These are phyloP conservation scores for Rhizopus stolonifer DNA, from an alignment of 371 early-diverging fungal genomes.

Conservation along the genomic window DNA sequence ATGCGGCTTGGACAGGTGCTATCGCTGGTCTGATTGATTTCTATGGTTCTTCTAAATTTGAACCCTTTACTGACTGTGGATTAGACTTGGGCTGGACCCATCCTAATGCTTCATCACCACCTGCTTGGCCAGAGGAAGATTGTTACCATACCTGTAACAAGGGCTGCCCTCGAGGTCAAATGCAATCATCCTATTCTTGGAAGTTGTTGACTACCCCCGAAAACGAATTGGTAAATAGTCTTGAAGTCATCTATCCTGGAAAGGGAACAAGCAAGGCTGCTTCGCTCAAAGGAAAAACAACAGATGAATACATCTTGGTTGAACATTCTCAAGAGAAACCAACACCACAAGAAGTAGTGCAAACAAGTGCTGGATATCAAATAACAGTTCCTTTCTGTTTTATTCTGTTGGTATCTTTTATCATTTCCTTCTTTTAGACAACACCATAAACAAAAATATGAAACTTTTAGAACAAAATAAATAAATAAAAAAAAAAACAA, in stretches of 20 bases:
- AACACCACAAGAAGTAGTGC: too few relatives aligned
- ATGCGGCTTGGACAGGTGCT: slow-evolving; percentile 57
- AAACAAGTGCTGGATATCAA: too few relatives aligned
- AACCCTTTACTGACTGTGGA: slow-evolving; percentile 50
- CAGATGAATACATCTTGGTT: not conserved
- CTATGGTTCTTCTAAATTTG: slow-evolving; percentile 49
- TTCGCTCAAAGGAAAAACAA: slow-evolving; percentile 23
- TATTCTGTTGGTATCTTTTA: not conserved
- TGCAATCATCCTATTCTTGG: slow-evolving; percentile 50
- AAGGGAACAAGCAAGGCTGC: slow-evolving; percentile 33
- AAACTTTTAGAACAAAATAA: not conserved
- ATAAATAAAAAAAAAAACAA: not conserved
- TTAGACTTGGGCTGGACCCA: slow-evolving; percentile 58
- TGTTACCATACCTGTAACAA: slow-evolving; percentile 59
- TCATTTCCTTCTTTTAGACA: not conserved
- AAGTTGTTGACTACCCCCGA: slow-evolving; percentile 29
- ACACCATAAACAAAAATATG: not conserved
- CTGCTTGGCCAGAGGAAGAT: slow-evolving; percentile 45
- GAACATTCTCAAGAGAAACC: not conserved
- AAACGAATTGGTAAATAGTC: slow-evolving; percentile 5
- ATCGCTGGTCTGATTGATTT: slow-evolving; percentile 56
- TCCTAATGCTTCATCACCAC: slow-evolving; percentile 44
- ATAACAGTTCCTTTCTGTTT: not conserved
- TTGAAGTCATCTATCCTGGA: slow-evolving; percentile 42
- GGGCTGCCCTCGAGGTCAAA: slow-evolving; percentile 42